phyloP scores from a whole-genome alignment of 495 filamentous ascomycete genomes.

The Aspergillus cristatus region DNA sequence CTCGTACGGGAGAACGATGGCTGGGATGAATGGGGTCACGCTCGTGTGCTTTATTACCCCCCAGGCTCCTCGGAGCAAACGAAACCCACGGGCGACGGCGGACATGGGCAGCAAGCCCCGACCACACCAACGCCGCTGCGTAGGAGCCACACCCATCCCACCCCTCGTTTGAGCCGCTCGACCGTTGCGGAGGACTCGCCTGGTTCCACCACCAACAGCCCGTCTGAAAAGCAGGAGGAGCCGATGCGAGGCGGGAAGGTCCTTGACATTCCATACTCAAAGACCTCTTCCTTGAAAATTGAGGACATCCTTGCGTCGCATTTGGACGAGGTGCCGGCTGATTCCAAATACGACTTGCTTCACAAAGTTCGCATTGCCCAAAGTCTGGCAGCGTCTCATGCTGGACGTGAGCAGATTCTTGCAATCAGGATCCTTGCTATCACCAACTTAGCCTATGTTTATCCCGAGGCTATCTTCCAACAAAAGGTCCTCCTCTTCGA shows the following conservation, averaged over 20 bases:
- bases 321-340: constrained; percentile 57
- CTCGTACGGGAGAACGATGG: constrained; percentile 47
- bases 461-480: constrained; percentile 66
- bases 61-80: constrained; percentile 24
- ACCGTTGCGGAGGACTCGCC: constrained; percentile 47
- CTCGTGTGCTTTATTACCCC: constrained; percentile 57
- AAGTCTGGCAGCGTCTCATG: constrained; percentile 55
- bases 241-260: constrained; percentile 43
- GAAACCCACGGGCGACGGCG: constrained; percentile 18
- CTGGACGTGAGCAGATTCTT: constrained; percentile 65
- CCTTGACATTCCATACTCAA: constrained; percentile 61
- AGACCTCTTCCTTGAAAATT: constrained; percentile 48
- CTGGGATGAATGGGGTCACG: constrained; percentile 63
- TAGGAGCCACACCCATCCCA: constrained; percentile 43
- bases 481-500: constrained; percentile 82
- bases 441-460: constrained; percentile 85
- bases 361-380: constrained; percentile 73
- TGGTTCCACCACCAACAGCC: constrained; percentile 15
- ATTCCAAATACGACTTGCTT: constrained; percentile 77
- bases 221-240: constrained; percentile 27
- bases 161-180: constrained; percentile 39
- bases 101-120: constrained; percentile 21
- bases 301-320: constrained; percentile 60
- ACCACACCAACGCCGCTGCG: constrained; percentile 44
- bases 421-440: constrained; percentile 77